phyloP scores from a whole-genome alignment of 2,329 filamentous ascomycete species.

The Hymenoscyphus scutula region DNA sequence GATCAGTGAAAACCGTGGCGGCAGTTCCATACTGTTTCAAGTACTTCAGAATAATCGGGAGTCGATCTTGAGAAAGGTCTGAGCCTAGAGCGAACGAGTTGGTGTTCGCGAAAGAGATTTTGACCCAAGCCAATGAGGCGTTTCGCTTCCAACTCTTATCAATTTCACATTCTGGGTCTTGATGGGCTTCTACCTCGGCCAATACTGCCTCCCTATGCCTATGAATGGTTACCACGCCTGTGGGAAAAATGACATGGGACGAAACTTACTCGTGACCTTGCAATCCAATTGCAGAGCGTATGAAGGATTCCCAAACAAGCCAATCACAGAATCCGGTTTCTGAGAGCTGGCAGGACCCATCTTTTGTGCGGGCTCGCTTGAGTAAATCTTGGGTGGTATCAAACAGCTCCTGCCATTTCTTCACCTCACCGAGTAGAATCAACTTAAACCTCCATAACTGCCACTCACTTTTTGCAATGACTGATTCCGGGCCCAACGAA shows the following conservation, averaged over 20 bases:
- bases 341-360: slow-evolving; percentile 28
- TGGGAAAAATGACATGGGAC: background rate
- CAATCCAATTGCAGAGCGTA: slow-evolving; percentile 30
- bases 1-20: slow-evolving; percentile 34
- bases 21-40: slow-evolving; percentile 32
- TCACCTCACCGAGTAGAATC: slow-evolving; percentile 25
- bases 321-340: slow-evolving; percentile 36
- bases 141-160: slow-evolving; percentile 38
- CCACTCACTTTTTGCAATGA: slow-evolving; percentile 37
- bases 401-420: slow-evolving; percentile 34
- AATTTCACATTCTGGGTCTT: slow-evolving; percentile 31
- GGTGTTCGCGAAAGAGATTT: slow-evolving; percentile 24
- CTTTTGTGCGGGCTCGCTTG: slow-evolving; percentile 31
- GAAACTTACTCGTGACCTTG: slow-evolving; percentile 27
- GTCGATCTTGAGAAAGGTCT: slow-evolving; percentile 12
- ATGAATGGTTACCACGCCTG: slow-evolving; percentile 7
- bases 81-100: slow-evolving; percentile 10
- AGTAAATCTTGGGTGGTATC: slow-evolving; percentile 30
- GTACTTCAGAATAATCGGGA: slow-evolving; percentile 30
- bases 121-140: slow-evolving; percentile 34
- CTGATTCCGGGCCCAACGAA: slow-evolving; percentile 35
- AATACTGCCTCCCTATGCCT: slow-evolving; percentile 24
- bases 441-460: slow-evolving; percentile 35
- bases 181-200: slow-evolving; percentile 33
- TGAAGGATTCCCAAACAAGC: slow-evolving; percentile 36